Conservation (phyloP, 2,329 filamentous ascomycete genomes). For the Fusarium avenaceum region DNA sequence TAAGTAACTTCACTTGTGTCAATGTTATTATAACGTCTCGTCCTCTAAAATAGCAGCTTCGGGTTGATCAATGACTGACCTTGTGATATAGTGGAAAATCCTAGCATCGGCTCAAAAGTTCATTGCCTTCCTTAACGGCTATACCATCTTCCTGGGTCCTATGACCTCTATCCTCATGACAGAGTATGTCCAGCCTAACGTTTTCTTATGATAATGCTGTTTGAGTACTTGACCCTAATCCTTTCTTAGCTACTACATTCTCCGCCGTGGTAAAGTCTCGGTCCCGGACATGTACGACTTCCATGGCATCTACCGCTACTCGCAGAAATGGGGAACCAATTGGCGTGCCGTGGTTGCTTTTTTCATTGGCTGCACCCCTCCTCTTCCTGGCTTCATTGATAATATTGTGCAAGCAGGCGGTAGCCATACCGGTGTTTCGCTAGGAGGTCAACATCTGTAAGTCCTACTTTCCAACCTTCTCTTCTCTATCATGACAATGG, state of each 20-base stretch:
- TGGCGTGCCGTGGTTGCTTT: constrained; percentile 17
- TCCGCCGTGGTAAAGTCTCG: constrained; percentile 8
- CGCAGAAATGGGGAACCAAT: constrained; percentile 14
- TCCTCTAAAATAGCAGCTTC: background rate
- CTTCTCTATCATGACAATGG: background rate
- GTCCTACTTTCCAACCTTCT: background rate
- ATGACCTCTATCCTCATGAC: constrained; percentile 18
- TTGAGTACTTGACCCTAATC: background rate
- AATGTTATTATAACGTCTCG: too few species aligned
- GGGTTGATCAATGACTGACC: background rate
- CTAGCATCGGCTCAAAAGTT: constrained; percentile 8
- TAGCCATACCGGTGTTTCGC: constrained; percentile 1
- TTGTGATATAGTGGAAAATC: constrained; percentile 5
- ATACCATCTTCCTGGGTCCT: constrained; percentile 13
- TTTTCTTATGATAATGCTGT: background rate
- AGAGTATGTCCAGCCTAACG: background rate
- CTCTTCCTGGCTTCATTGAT: constrained; percentile 13
- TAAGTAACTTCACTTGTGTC: background rate
- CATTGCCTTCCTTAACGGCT: constrained; percentile 11
- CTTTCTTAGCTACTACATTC: constrained; percentile 2
- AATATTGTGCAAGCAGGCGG: constrained; percentile 12
- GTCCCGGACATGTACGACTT: constrained; percentile 14
- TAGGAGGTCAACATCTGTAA: constrained; percentile 7
- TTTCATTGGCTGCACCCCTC: constrained; percentile 9
- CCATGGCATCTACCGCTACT: constrained; percentile 16